A percentile compares a stretch with the other conserved stretches of the same genome.
phyloP scores from a whole-genome alignment of 1,139 yeast species.

The Magnusiomyces clavatus region DNA sequence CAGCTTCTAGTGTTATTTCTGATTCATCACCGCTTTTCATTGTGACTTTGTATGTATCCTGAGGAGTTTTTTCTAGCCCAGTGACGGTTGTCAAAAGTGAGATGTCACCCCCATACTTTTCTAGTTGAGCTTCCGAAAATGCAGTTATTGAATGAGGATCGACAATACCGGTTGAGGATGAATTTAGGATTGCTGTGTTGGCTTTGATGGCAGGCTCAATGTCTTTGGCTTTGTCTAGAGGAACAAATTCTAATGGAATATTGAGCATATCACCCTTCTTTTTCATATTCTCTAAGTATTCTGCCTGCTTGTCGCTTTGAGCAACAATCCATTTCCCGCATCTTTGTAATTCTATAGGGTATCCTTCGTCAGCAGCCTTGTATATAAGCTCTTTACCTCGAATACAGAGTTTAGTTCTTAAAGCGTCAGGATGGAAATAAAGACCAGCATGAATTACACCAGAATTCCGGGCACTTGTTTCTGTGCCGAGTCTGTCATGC shows the following conservation, averaged over 20 bases:
- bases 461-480: slow-evolving; percentile 80
- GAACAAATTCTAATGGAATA: slow-evolving; percentile 54
- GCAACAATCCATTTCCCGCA: slow-evolving; percentile 89
- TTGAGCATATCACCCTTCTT: slow-evolving; percentile 39
- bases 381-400: slow-evolving; percentile 67
- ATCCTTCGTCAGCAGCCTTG: slow-evolving; percentile 37
- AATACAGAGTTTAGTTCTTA: slow-evolving; percentile 64
- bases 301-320: slow-evolving; percentile 56
- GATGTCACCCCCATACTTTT: slow-evolving; percentile 52
- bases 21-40: slow-evolving; percentile 26
- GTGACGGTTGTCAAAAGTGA: slow-evolving; percentile 55
- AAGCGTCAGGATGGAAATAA: slow-evolving; percentile 62
- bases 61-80: slow-evolving; percentile 31
- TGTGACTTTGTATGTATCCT: slow-evolving; percentile 9
- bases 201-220: slow-evolving; percentile 66
- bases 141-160: slow-evolving; percentile 71
- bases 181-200: slow-evolving; percentile 50
- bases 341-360: slow-evolving; percentile 47
- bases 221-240: slow-evolving; percentile 37
- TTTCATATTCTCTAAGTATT: slow-evolving; percentile 48
- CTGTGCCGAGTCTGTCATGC: slow-evolving; percentile 57
- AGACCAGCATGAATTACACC: slow-evolving; percentile 92
- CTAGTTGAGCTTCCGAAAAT: slow-evolving; percentile 48
- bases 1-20: slow-evolving; percentile 42
- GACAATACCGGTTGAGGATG: slow-evolving; percentile 83